Base-by-base conservation (phyloP, 768 basidiomycete species). In the Hygrocybe coccinea region DNA sequence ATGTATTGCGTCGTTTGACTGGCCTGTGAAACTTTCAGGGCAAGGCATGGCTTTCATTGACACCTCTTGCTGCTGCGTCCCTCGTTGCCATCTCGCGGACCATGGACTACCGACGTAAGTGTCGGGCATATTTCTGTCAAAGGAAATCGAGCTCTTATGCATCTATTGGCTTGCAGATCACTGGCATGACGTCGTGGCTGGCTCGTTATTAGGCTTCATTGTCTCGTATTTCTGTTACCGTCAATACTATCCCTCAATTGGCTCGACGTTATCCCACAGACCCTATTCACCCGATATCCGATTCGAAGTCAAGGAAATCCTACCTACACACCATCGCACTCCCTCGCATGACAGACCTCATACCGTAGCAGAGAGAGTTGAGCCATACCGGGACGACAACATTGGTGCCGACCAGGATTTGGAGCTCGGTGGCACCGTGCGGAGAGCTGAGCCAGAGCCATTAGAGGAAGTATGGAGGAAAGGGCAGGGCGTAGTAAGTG, bases 101-200 rank as follows among this genome's bases (percentile, higher is more conserved):
- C 2, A 94, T 95, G 89, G 94, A 95, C 70, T 87, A 87, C 62
- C 81, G 93, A 55, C 92, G 88, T 90, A 63, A 56, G 84, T 79
- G 25, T 48, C 34, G 29, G n/a, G 7, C 15, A 22, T 36, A 35
- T 10, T 22, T 29, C 14, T 35, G 21, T 43, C 39, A 22, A 29
- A 45, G 22, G 8, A 38, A 45, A 14, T 4, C 29, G 25, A 17
- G 43, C 52, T 10, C 14, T 10, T 34, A 46, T 33, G 11, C 33
- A 45, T n/a, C 17, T 5, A 5, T 24, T 29, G 24, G 19, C 33
- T 50, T 55, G 47, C 58, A 91, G 89, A 95, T 69, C 92, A 95
- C 68, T 94, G 91, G 89, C 84, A 91, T 5, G 95, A 99, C 61
- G 89, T 97, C 41, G 64, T 91, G 8, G 82, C 89, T 2, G 94